Evolutionary conservation across 1,139 yeast species (phyloP), one percentile per base, ranked within the genome.

Genomic region (Kodamaea anthophila): DNA sequence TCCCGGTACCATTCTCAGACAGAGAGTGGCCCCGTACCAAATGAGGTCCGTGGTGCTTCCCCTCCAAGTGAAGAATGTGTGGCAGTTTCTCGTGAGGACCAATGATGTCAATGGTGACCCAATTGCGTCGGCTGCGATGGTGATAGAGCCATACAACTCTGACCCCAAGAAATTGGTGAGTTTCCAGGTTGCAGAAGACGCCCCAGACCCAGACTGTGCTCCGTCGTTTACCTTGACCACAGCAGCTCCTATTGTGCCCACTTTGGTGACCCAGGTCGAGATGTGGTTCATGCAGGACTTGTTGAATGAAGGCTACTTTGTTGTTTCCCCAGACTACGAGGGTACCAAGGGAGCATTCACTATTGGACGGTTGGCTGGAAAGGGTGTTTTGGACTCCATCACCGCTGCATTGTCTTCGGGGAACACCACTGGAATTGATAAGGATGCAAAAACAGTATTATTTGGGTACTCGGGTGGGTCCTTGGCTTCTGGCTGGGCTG

Each of bases 381-480:
- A 52, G 14, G 49, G 53, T 9, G 42, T 47, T 2, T 47, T 60
- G 33, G 55, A 60, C 37, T 40, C 55, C 1, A 36, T 60, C 12
- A 39, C 53, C 28, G 65, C 55, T 3, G 46, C 47, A 1, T 40
- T 55, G 23, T 28, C 34, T 2, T 40, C 58, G 3, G 40, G 39
- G 1, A 47, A 49, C 21, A 29, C 44, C n/a, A 53, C 65, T 5
- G 53, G 54, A 1, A 24, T 54, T 9, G 31, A 42, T 5, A 9
- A 41, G 1, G 40, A 46, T 23, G 58, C 63, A 5, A 39, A 48
- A 27, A 41, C 51, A 4, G 51, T 45, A 1, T 27, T 59, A 30
- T 57, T 59, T 55, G 67, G 67, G 0, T 60, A 59, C 36, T 55
- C 63, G 4, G 65, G 65, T 7, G 65, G 65, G 2, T 43, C 62